phyloP scores from a whole-genome alignment of 2,329 filamentous ascomycete genomes.

The Orbilia javanica region DNA sequence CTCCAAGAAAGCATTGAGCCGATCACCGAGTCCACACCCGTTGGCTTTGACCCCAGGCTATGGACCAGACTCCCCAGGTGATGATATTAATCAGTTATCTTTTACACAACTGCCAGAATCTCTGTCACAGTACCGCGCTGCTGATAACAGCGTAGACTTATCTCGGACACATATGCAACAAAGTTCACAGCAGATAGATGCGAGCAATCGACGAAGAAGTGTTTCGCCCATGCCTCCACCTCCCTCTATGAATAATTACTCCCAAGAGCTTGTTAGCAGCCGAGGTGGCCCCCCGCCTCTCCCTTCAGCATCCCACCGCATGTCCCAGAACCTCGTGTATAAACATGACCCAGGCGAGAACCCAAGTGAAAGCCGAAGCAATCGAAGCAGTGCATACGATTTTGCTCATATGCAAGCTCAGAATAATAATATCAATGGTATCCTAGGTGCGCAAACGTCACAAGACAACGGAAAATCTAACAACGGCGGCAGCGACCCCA shows the following conservation, averaged over 20 bases:
- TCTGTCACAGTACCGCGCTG: conserved; percentile 38
- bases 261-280: conserved; percentile 42
- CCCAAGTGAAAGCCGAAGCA: conserved; percentile 55
- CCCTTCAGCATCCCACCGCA: conserved; percentile 48
- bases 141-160: conserved; percentile 31
- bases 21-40: conserved; percentile 50
- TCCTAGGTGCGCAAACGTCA: conserved; percentile 58
- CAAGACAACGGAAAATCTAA: conserved; percentile 5
- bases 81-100: conserved; percentile 21
- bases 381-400: conserved; percentile 52
- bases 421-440: conserved; percentile 48
- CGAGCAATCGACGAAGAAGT: conserved; percentile 43
- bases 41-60: conserved; percentile 46
- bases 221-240: conserved; percentile 39
- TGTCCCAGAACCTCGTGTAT: conserved; percentile 55
- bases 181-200: conserved; percentile 44
- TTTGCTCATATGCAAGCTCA: conserved; percentile 34
- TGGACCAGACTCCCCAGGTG: conserved; percentile 43
- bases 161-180: conserved; percentile 43
- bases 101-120: conserved; percentile 32
- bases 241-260: conserved; percentile 50
- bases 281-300: conserved; percentile 40
- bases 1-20: conserved; percentile 27
- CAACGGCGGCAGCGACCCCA: not conserved
- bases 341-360: conserved; percentile 55